Evolutionary conservation across 352 stramenopile genomes (phyloP), one percentile per base, ranked within the genome.

Genomic region (Thalassiosira livingstoniorum): DNA sequence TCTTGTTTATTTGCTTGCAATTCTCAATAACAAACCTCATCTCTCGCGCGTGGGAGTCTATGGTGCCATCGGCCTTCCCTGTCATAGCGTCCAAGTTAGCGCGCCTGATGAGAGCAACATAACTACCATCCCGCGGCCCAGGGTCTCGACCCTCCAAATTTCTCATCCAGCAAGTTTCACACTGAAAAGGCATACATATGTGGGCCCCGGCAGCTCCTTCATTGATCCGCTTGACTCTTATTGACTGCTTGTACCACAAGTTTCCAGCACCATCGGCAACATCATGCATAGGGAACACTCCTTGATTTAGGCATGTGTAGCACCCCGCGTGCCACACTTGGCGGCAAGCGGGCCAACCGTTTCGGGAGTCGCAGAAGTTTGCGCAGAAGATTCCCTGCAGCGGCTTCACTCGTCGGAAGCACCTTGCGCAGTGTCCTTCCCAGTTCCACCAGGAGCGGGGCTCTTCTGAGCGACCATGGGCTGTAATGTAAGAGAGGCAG

Each of bases 381-480:
- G 55, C 76, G 74, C 84, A 88, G 43, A 86, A 86, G n/a, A 90
- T 75, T 7, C 61, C 84, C 10, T 74, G 4, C 34, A 72, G 64
- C 60, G 27, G 1, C 23, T 45, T 73, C 43, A 82, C 42, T 25
- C n/a, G 15, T 31, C 45, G 39, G 11, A 25, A 60, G 42, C 83
- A 89, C 47, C 35, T 11, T 2, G 0, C 55, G 67, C 80, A 87
- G 27, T 0, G 67, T 29, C n/a, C 54, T 34, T 66, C 23, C 74
- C 37, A 83, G 37, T 54, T 69, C 75, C 75, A 83, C 60, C 53
- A 80, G 2, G 4, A 62, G 11, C 23, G 72, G 72, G 2, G 47
- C 37, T 74, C 51, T 23, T 39, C 27, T 31, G 32, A 62, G 72
- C 11, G 29, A 53, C 79, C 63, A 83, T 0, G 75, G 75, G 11